Percentiles rank a stretch among this genome's conserved stretches.
Conservation (phyloP, 768 basidiomycete species). For the Leccinum longicurvipes region DNA sequence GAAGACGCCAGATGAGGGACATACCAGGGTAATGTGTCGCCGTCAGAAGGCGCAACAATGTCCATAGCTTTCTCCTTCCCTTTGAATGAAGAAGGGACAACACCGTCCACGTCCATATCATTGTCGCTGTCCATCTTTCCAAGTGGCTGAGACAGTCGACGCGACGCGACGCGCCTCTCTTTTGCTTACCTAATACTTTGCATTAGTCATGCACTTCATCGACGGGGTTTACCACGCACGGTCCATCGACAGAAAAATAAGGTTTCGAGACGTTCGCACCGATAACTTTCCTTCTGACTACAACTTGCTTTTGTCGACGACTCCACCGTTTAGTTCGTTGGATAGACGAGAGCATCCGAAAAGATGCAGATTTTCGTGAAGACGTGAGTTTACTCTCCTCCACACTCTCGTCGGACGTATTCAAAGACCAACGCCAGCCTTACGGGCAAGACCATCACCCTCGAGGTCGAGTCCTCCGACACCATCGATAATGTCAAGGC, state of each 20-base stretch:
- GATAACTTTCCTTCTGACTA: slow-evolving; percentile 20
- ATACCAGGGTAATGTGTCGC: slow-evolving; percentile 84
- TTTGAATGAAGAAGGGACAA: slow-evolving; percentile 39
- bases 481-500: slow-evolving; percentile 98
- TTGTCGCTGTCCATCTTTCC: slow-evolving; percentile 55
- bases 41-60: slow-evolving; percentile 37
- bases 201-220: slow-evolving; percentile 26
- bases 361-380: slow-evolving; percentile 99
- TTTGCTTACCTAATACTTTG: slow-evolving; percentile 1
- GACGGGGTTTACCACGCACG: slow-evolving; percentile 35
- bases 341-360: slow-evolving; percentile 79
- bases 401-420: not conserved
- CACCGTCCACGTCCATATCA: slow-evolving; percentile 44
- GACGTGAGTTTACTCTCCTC: slow-evolving; percentile 54
- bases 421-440: slow-evolving; percentile 53
- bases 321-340: slow-evolving; percentile 89
- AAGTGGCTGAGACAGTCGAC: not conserved
- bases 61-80: slow-evolving; percentile 69
- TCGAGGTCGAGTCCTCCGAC: slow-evolving; percentile 96
- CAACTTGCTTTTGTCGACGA: slow-evolving; percentile 80
- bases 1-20: slow-evolving; percentile 17
- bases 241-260: slow-evolving; percentile 41
- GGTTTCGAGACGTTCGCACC: slow-evolving; percentile 16
- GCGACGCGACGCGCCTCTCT: slow-evolving; percentile 20
- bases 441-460: slow-evolving; percentile 98